Conservation (phyloP, 306 rosid species). For the Albizia julibrissin region DNA sequence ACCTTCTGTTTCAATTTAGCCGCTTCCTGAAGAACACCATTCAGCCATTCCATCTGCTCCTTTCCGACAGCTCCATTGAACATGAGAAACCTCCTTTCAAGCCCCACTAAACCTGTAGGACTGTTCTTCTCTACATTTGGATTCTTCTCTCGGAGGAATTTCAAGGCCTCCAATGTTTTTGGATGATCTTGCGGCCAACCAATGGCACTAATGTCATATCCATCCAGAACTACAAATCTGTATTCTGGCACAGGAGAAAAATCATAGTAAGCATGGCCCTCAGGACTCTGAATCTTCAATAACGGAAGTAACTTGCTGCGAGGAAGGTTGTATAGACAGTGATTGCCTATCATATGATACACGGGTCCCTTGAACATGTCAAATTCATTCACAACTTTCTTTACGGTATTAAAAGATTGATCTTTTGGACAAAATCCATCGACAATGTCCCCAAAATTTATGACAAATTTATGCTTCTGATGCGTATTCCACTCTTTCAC, state of each 20-base stretch:
- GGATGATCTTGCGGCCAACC: constrained; percentile 93
- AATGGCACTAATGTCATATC: constrained; percentile 82
- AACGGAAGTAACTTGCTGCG: constrained; percentile 71
- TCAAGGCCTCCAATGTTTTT: constrained; percentile 57
- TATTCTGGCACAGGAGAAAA: constrained; percentile 71
- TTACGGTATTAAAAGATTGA: constrained; percentile 61
- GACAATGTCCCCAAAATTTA: constrained; percentile 86
- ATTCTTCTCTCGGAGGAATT: constrained; percentile 65
- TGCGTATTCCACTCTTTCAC: constrained; percentile 71
- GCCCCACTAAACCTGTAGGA: constrained; percentile 67
- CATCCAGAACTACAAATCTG: constrained; percentile 84
- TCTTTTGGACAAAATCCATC: constrained; percentile 88
- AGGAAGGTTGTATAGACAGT: constrained; percentile 95
- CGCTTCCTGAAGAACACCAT: constrained; percentile 63
- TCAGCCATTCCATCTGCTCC: constrained; percentile 85
- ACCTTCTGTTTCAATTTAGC: constrained; percentile 69
- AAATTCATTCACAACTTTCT: constrained; percentile 59
- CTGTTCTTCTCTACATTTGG: constrained; percentile 85
- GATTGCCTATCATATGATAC: constrained; percentile 90
- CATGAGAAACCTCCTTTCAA: constrained; percentile 83
- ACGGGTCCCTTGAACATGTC: constrained; percentile 63
- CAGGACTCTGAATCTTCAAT: constrained; percentile 52
- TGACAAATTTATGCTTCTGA: constrained; percentile 59
- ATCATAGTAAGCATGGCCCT: constrained; percentile 70
- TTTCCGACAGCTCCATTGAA: constrained; percentile 92